Percentiles rank a stretch among this genome's conserved stretches.
Conservation (phyloP, 2,329 filamentous ascomycete genomes). For the Colletotrichum sidae region DNA sequence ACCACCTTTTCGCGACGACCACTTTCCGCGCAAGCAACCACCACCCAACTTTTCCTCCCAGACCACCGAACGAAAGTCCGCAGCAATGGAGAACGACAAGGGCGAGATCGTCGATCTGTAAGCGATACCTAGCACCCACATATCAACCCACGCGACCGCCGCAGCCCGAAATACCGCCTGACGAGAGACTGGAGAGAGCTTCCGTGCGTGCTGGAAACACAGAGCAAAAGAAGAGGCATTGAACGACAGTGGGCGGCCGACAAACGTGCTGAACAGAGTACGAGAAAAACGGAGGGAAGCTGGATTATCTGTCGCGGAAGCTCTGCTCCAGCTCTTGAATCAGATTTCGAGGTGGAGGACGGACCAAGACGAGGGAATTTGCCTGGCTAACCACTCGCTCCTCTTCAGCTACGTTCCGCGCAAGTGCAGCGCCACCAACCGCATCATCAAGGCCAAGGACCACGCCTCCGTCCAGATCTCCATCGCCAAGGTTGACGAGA, state of each 20-base stretch:
- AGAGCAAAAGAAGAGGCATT: not conserved
- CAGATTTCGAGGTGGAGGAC: not conserved
- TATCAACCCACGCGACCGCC: not conserved
- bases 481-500: constrained; percentile 98
- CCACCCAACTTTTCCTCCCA: constrained; percentile 45
- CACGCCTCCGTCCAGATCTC: constrained; percentile 98
- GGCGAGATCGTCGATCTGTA: constrained; percentile 99
- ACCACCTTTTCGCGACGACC: constrained; percentile 33
- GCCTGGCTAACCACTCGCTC: constrained; percentile 44
- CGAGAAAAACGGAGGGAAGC: not conserved
- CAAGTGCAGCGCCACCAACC: constrained; percentile 99
- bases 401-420: constrained; percentile 88
- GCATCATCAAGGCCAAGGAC: constrained; percentile 99
- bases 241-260: not conserved
- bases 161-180: constrained; percentile 17
- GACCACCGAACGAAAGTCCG: constrained; percentile 51
- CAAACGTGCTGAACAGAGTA: not conserved
- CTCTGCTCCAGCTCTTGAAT: constrained; percentile 21
- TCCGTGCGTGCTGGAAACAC: not conserved
- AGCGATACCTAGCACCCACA: constrained; percentile 51
- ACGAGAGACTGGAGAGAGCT: too few species aligned
- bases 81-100: constrained; percentile 99
- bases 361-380: not conserved
- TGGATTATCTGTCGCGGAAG: not conserved
- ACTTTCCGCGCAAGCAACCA: constrained; percentile 36